Evolutionary conservation across 1,139 yeast genomes (phyloP).

Genomic region (Candida tetrigidarum): DNA sequence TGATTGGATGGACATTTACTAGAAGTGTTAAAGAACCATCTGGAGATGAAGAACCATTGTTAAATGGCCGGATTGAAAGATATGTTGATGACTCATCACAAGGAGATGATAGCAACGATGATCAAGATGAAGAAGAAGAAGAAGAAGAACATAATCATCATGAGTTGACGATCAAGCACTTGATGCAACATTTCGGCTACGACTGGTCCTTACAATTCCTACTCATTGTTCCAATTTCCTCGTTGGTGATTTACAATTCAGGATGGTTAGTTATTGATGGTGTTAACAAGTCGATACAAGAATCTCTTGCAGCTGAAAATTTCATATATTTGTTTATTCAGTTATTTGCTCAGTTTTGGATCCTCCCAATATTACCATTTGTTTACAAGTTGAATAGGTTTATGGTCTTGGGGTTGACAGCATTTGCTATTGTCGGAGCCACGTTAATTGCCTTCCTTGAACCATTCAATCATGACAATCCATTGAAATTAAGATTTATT

Average conservation of each 20-base stretch:
- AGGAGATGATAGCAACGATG: constrained; percentile 9
- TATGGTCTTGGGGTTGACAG: constrained; percentile 37
- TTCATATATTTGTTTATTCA: constrained; percentile 51
- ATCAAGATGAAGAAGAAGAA: constrained; percentile 18
- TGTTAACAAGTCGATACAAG: constrained; percentile 70
- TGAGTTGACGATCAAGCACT: constrained; percentile 22
- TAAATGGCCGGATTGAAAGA: constrained; percentile 23
- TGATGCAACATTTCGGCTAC: constrained; percentile 53
- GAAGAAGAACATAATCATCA: constrained; percentile 21
- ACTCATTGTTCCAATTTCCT: constrained; percentile 66
- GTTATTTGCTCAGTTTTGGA: constrained; percentile 40
- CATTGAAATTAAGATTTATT: constrained; percentile 70
- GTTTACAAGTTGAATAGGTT: constrained; percentile 66
- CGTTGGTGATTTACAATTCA: constrained; percentile 53
- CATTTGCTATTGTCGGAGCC: constrained; percentile 41
- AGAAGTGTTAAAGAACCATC: constrained; percentile 6
- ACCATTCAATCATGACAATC: constrained; percentile 63
- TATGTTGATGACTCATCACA: constrained; percentile 16
- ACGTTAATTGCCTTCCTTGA: constrained; percentile 37
- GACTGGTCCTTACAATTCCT: constrained; percentile 84
- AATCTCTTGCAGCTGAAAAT: constrained; percentile 51
- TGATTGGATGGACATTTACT: constrained; percentile 48
- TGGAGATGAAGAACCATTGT: constrained; percentile 35
- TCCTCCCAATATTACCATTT: constrained; percentile 70
- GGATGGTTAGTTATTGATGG: constrained; percentile 65